Percentiles rank a stretch among this genome's conserved stretches.
Conservation (phyloP, 2,329 filamentous ascomycete genomes). For the Trichophyton rubrum region DNA sequence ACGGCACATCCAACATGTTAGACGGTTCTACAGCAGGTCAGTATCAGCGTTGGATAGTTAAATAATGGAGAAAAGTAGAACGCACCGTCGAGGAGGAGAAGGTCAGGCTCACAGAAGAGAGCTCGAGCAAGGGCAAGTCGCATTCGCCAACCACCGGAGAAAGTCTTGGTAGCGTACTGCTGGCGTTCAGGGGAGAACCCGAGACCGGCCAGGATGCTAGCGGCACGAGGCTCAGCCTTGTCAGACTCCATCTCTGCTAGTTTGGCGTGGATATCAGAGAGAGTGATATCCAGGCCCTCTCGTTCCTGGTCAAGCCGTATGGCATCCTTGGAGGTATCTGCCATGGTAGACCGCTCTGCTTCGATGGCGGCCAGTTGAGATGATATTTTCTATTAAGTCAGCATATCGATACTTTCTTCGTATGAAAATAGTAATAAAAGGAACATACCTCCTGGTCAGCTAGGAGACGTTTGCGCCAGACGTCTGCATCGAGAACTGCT, state of each 20-base stretch:
- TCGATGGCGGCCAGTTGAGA: constrained; percentile 67
- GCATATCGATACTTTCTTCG: not conserved
- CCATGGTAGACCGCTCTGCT: constrained; percentile 60
- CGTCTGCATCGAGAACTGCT: constrained; percentile 91
- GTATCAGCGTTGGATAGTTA: constrained; percentile 1
- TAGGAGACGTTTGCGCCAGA: constrained; percentile 93
- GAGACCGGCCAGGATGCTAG: constrained; percentile 90
- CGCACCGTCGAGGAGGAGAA: constrained; percentile 70
- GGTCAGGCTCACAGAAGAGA: constrained; percentile 93
- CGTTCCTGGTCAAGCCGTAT: constrained; percentile 72
- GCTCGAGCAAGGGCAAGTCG: constrained; percentile 86
- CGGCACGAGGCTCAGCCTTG: constrained; percentile 89
- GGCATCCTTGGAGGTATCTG: constrained; percentile 84
- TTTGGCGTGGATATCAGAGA: constrained; percentile 84
- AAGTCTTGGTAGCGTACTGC: constrained; percentile 87
- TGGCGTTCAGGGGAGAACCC: constrained; percentile 92
- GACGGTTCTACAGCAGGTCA: constrained; percentile 59
- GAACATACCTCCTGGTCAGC: constrained; percentile 65
- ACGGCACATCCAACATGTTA: constrained; percentile 99
- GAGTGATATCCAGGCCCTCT: constrained; percentile 77
- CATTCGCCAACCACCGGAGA: constrained; percentile 99
- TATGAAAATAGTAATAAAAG: not conserved
- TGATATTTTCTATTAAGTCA: constrained; percentile 52
- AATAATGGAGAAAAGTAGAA: not conserved
- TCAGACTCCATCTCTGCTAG: constrained; percentile 98